These are phyloP conservation scores for Thymus quinquecostatus DNA, from an alignment of 257 asterid genomes.

Conservation along the genomic window DNA sequence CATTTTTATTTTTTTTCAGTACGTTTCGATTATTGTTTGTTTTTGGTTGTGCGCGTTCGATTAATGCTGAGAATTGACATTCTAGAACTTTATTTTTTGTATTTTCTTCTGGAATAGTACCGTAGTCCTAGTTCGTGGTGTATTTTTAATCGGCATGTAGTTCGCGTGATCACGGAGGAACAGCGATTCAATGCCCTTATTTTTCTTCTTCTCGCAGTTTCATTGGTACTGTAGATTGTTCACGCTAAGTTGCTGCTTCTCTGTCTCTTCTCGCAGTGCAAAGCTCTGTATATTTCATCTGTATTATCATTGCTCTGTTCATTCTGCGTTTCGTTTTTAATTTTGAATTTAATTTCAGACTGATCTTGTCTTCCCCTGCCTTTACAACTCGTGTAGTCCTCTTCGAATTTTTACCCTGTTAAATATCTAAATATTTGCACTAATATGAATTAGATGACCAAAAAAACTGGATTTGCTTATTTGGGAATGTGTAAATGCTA, in stretches of 20 bases:
- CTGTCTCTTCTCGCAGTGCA: no score
- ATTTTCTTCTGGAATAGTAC: background rate
- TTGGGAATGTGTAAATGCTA: background rate
- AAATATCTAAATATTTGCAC: background rate
- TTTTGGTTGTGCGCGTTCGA: background rate
- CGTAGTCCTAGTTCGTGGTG: background rate
- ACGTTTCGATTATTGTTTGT: background rate
- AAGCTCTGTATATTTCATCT: no score
- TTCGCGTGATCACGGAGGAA: background rate
- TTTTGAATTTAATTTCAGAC: background rate
- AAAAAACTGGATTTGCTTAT: background rate
- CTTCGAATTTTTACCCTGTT: background rate
- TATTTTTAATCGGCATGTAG: background rate
- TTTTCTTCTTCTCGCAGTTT: background rate
- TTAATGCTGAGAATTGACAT: background rate
- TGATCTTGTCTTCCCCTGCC: background rate
- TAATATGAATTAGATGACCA: background rate
- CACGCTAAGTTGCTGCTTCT: no score
- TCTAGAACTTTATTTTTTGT: background rate
- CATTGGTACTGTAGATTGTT: no score
- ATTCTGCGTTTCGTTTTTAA: background rate
- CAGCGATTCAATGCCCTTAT: background rate
- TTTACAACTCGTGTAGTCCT: background rate
- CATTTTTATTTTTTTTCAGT: background rate
- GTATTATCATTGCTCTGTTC: no score